Base-by-base conservation (phyloP, 2,329 filamentous ascomycete genomes). In the Aspergillus hiratsukae region DNA sequence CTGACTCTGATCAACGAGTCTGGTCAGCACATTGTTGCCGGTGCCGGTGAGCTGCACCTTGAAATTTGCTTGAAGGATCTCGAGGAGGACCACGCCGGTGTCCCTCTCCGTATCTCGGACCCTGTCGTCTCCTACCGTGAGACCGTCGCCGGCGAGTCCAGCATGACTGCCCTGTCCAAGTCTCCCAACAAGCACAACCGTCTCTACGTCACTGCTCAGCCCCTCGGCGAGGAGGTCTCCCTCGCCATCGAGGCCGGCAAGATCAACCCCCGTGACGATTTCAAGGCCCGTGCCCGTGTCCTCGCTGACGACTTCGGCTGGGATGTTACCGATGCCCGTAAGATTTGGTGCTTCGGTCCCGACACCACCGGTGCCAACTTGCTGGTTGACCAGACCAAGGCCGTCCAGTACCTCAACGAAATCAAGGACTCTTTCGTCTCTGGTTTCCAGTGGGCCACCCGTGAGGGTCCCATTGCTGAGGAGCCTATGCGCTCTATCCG, bases 181-280 rank as follows among this genome's bases (percentile, higher is more conserved):
- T 99, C 94, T 50, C 94, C 94, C 83, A 99, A 99, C 90, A 99
- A 99, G 91, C 94, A 99, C 89, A 99, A 99, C 87, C 93, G 94
- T 91, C 85, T 99, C 61, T 99, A 97, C 85, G 87, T 99, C 81
- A 86, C 85, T 78, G 94, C 94, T 65, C 82, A 91, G 81, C 94
- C 94, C 70, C 84, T 99, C 55, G 86, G 86, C 48, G 94, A 99
- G 85, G 94, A 97, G 70, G 88, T 99, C 60, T 84, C 90, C 70
- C 85, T 86, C 74, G 90, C 89, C 73, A 99, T 99, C 66, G 94
- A 99, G 83, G 66, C 75, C 55, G 94, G 94, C 83, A 94, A 91
- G 84, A 91, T 99, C 77, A 83, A 80, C 74, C 90, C 94, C 66
- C 91, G 93, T 85, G 94, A 99, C 78, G 94, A 99, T 83, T 91